Evolutionary conservation across 83 land plant genomes (phyloP), one percentile per base, ranked within the genome.

Genomic region (Thuja plicata): DNA sequence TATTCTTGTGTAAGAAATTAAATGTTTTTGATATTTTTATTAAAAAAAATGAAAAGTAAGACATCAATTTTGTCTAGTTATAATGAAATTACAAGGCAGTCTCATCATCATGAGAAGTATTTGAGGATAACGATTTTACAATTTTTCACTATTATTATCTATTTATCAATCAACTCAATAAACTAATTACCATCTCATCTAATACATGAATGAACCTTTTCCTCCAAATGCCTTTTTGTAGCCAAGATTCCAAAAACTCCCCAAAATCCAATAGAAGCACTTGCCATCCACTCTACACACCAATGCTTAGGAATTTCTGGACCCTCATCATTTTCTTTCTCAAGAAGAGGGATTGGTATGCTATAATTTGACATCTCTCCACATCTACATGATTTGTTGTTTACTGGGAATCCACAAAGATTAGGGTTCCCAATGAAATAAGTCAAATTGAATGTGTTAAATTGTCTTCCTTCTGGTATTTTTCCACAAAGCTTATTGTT

Each of bases 401-500:
- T 19, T 0, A 62, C 4, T 62, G 8, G 70, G 6, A 24, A 62
- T 62, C 70, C n/a, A 62, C 70, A 62, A 21, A 62, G n/a, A 62
- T 7, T 1, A 62, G 8, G 70, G 70, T 62, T 62, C 0, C 35
- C 35, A 17, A 6, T n/a, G 7, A 48, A 85, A 8, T 16, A 85
- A n/a, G 57, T 24, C 0, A 60, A 40, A 19, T 43, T 24, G 11
- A 86, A 86, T 34, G 87, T 86, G 0, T 3, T 43, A 5, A 43
- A 1, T 2, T 43, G 45, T 5, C 45, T 43, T 38, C 40, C 40
- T 38, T 43, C 45, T 43, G 4, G 45, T 43, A 35, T 30, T 85
- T 19, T 38, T 46, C 17, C 86, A 13, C 38, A 38, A 48, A 24
- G 82, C 43, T 5, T 40, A 24, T 90, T 87, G 76, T 90, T 79